Base-by-base conservation (phyloP, 192 early-diverging fungal species). In the Spinellus fusiger region DNA sequence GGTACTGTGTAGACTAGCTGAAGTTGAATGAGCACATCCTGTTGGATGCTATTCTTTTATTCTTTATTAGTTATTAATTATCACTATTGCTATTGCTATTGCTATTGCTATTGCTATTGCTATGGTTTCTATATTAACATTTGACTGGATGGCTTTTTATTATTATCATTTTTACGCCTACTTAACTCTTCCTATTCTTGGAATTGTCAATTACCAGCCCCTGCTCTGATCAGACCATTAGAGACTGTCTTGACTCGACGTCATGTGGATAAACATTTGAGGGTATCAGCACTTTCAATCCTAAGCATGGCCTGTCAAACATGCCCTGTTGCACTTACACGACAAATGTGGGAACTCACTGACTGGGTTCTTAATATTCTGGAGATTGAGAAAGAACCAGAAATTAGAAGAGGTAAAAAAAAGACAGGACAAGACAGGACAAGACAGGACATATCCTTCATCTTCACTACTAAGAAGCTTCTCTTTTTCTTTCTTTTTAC, bases 361-460 rank as follows among this genome's bases (percentile, higher is more conserved):
- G 76, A 83, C 49, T 89, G 88, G 74, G 64, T 88, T 1, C 74
- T 86, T 26, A 83, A 81, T 29, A 78, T 91, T 47, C 65, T 97
- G 27, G 73, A 87, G 33, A 62, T 88, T 47, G 86, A 87, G 56
- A 74, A 76, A 35, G 71, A 73, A 23, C 61, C 73, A 10, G 86
- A 85, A 46, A 72, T 90, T 35, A 72, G 92, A 37, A 73, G 91
- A 53, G 87, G 84, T 78, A 61, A 38, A 13, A 13, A 16, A 29
- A 53, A 66, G 49, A 59, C 22, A 49, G 2, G 31, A 66, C 25
- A 26, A 52, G 1, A 23, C 4, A 46, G 49, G 34, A 10, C 44
- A 51, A 44, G 12, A 15, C 20, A 29, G 20, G 13, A 20, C 34
- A 38, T 13, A 23, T 22, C 26, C 33, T 29, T 18, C 26, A 12